Conservation (phyloP, 2,329 filamentous ascomycete genomes). For the Stachybotrys chartarum region DNA sequence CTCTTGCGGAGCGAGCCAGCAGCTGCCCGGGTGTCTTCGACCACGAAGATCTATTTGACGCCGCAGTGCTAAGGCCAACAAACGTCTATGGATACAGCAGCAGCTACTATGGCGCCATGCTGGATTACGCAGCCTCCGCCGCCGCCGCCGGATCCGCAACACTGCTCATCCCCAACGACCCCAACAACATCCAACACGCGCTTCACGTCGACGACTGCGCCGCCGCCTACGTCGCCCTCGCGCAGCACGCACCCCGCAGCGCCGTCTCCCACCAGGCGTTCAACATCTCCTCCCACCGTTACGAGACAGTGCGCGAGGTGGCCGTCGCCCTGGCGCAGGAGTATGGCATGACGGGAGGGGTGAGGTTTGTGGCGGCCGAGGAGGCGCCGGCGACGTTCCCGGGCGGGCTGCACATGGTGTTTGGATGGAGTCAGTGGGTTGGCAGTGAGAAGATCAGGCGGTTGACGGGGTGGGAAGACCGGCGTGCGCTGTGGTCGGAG, state of each 20-base stretch:
- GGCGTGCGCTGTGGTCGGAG: conserved; percentile 27
- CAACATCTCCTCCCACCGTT: conserved; percentile 36
- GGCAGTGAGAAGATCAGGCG: conserved; percentile 31
- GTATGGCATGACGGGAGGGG: conserved; percentile 27
- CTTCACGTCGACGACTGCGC: conserved; percentile 43
- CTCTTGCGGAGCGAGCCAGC: conserved; percentile 21
- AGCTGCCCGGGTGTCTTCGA: conserved; percentile 28
- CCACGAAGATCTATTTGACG: conserved; percentile 31
- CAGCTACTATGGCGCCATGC: conserved; percentile 34
- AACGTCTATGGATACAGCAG: conserved; percentile 37
- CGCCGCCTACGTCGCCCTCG: conserved; percentile 38
- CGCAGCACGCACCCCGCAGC: conserved; percentile 21
- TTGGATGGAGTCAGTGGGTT: conserved; percentile 34
- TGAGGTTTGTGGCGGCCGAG: conserved; percentile 14
- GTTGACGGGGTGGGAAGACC: conserved; percentile 33
- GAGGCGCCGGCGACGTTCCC: conserved; percentile 10
- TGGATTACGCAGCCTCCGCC: conserved; percentile 23
- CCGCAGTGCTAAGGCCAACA: conserved; percentile 36
- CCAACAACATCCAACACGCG: conserved; percentile 34
- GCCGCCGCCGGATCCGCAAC: conserved; percentile 10
- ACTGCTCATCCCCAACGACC: conserved; percentile 24
- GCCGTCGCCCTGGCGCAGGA: conserved; percentile 27
- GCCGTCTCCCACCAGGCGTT: conserved; percentile 31
- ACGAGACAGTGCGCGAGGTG: conserved; percentile 36
- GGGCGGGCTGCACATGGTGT: conserved; percentile 12